Evolutionary conservation across 2,329 filamentous ascomycete species (phyloP), one percentile per base, ranked within the genome.

Genomic region (Diaporthe velutina): DNA sequence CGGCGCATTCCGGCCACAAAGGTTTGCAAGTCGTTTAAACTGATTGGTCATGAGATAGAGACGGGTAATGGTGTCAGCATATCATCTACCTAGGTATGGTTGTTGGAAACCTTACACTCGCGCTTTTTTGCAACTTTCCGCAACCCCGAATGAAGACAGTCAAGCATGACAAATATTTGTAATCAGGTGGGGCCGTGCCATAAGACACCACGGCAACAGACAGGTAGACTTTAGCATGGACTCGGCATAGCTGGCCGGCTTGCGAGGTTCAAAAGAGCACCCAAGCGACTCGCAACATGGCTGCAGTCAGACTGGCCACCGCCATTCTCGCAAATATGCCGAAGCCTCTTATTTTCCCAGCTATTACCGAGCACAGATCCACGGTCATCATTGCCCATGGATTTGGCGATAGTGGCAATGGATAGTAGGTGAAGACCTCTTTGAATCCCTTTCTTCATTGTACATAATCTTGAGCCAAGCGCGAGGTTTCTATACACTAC

Each of bases 311-410:
- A 8, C 42, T 52, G 30, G 61, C 61, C 10, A 55, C 72, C n/a
- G 52, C 72, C 54, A 54, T 70, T 25, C 52, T 74, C 45, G 58
- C 50, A 35, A 71, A 22, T n/a, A 64, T 74, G 66, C 73, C 73
- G 35, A 50, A 40, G 28, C 66, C 73, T 3, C 17, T 71, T 12
- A 40, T 71, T 2, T 57, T 71, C 50, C 66, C 73, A 22, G 57
- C 73, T 8, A 61, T 74, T n/a, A 71, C 67, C 19, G 48, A 74
- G 67, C 73, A 71, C 22, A 42, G 40, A 22, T 74, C 73, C 13
- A 74, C 73, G 4, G 66, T 74, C 13, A 61, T 74, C 13, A 66
- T 74, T 15, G 66, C 33, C 3, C 73, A 71, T 50, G 66, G 73
- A 5, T 52, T 71, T 2, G 73, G 66, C 1, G 73, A 74, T 15